These are phyloP conservation scores for Lentinula sp. DNA, from an alignment of 768 basidiomycete genomes.

Conservation along the genomic window DNA sequence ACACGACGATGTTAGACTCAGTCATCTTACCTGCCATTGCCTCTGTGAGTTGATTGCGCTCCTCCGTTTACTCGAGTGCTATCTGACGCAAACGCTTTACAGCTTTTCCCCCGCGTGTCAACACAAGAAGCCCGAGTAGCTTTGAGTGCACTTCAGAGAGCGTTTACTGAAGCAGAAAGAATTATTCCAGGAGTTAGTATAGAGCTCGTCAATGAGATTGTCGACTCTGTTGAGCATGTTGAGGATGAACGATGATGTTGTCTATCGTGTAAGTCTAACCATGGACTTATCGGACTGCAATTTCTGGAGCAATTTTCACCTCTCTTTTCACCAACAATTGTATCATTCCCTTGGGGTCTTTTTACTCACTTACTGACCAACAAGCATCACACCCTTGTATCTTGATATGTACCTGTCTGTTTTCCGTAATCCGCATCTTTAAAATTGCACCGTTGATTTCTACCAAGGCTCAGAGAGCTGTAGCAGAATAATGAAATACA, in stretches of 20 bases:
- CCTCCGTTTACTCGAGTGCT: not conserved
- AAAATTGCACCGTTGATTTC: too few relatives aligned
- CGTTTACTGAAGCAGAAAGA: constrained; percentile 92
- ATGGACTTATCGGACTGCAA: not conserved
- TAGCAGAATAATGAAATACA: too few relatives aligned
- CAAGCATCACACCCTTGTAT: not conserved
- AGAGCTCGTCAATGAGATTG: constrained; percentile 91
- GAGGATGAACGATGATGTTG: constrained; percentile 56
- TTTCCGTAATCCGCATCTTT: too few relatives aligned
- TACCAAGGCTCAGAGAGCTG: too few relatives aligned
- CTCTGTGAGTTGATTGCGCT: constrained; percentile 53
- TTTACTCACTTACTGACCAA: too few relatives aligned
- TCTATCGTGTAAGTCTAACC: not conserved
- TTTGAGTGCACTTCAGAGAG: constrained; percentile 79
- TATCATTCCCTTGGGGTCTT: not conserved
- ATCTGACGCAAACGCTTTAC: not conserved
- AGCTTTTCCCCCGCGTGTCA: constrained; percentile 91
- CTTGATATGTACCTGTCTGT: not conserved
- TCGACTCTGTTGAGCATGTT: constrained; percentile 87
- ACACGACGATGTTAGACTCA: constrained; percentile 92
- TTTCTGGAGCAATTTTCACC: not conserved
- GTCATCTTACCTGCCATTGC: constrained; percentile 96
- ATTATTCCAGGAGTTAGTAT: constrained; percentile 92
- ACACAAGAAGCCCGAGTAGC: constrained; percentile 89
- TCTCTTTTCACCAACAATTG: not conserved